Evolutionary conservation across 2,329 filamentous ascomycete genomes (phyloP).

Genomic region (Xylariaceae sp.): DNA sequence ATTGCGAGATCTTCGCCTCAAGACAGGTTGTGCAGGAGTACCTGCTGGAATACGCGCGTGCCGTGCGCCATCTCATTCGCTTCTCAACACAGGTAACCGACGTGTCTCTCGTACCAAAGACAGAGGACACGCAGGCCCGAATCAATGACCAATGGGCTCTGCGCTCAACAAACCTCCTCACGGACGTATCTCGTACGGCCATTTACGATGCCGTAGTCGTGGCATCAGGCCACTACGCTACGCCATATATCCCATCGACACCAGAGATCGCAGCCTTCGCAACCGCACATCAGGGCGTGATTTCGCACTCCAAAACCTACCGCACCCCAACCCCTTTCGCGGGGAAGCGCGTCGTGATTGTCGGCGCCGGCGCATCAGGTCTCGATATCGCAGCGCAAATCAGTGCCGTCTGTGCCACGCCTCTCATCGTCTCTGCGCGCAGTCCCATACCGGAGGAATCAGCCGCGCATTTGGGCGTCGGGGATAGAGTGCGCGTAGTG

Average conservation of each 20-base stretch:
- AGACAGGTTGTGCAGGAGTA: slow-evolving; percentile 69
- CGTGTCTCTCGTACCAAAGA: slow-evolving; percentile 26
- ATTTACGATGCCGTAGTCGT: slow-evolving; percentile 71
- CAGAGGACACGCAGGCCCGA: not conserved
- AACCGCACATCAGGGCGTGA: slow-evolving; percentile 50
- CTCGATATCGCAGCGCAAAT: slow-evolving; percentile 80
- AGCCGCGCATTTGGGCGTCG: slow-evolving; percentile 37
- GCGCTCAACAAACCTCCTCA: slow-evolving; percentile 46
- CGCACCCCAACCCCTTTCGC: slow-evolving; percentile 58
- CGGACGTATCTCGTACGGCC: slow-evolving; percentile 36
- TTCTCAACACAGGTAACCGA: slow-evolving; percentile 67
- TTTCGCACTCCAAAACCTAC: slow-evolving; percentile 77
- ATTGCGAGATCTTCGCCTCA: slow-evolving; percentile 67
- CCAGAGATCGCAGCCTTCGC: slow-evolving; percentile 55
- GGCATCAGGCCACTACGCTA: slow-evolving; percentile 69
- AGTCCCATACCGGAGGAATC: slow-evolving; percentile 43
- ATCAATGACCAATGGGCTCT: slow-evolving; percentile 56
- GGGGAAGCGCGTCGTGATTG: slow-evolving; percentile 70
- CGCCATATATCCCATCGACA: slow-evolving; percentile 60
- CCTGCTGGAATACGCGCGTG: slow-evolving; percentile 63
- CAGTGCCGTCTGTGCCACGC: slow-evolving; percentile 50
- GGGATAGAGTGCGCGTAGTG: slow-evolving; percentile 43
- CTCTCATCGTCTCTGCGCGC: slow-evolving; percentile 60
- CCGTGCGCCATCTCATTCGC: slow-evolving; percentile 60
- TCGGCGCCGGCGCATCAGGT: slow-evolving; percentile 81